Base-by-base conservation (phyloP, 805 yeast genomes). In the Wickerhamiella azymoides region DNA sequence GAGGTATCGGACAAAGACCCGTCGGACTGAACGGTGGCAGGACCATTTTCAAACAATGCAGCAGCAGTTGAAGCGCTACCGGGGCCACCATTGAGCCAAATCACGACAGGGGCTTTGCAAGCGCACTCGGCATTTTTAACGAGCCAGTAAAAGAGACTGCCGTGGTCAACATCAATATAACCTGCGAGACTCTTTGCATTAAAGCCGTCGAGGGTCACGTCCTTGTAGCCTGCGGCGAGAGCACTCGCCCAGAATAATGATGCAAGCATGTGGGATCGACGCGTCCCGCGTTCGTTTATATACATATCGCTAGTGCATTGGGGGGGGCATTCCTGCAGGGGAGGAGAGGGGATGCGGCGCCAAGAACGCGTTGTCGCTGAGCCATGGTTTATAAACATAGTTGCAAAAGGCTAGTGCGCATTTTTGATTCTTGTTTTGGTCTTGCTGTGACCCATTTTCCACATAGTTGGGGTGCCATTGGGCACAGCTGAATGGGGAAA, bases 11-110 rank as follows among this genome's bases (percentile, higher is more conserved):
- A n/a, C 5, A 41, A 60, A 2, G 30, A 24, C 3, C 37, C 43
- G 13, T 47, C 48, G 11, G 73, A 61, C 47, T 70, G 72, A 48
- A 82, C 74, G 14, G 77, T 69, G 0, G 86, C 70, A 14, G 92
- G 85, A 19, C 93, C 92, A 57, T 80, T 70, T 57, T 82, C 92
- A 58, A 81, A 78, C 51, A 80, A 69, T 0, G 92, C 89, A 1
- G 92, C 92, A 9, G 86, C 79, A 60, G 80, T 62, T 2, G 89
- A 80, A 9, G 86, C 78, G 61, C 89, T 81, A 1, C 93, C 93
- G 39, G 93, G 93, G 2, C 93, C 93, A 51, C 93, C 93, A 59
- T 81, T 82, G 56, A 82, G 68, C 89, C 92, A 82, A 53, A 84
- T 67, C 44, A 84, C 71, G 36, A 83, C 67, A 1, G 94, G 94